Evolutionary conservation across 2,329 filamentous ascomycete genomes (phyloP), one percentile per base, ranked within the genome.

Genomic region (Cercospora sp.): DNA sequence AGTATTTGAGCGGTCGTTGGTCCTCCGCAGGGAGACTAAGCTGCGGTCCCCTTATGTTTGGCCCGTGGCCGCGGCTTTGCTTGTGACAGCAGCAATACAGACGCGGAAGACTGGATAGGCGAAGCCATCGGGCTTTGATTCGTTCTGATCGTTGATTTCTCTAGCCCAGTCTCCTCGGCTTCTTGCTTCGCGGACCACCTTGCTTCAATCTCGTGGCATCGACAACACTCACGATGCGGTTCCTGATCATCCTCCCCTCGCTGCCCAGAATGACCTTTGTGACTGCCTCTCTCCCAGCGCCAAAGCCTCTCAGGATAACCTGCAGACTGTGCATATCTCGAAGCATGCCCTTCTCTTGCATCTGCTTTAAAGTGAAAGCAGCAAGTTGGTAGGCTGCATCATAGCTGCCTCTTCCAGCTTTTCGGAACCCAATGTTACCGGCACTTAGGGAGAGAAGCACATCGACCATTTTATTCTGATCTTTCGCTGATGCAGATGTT

Each of bases 171-270:
- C 95, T 90, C 81, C 94, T 94, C 45, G 89, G 90, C 79, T 90
- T 92, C 80, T 87, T 87, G 83, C 93, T 94, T 81, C 94, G 91
- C 45, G 91, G 92, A 77, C 95, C 96, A 81, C 94, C 95, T 84
- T 98, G 97, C 85, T 99, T 99, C 80, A 98, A 81, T 76, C 91
- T 91, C 65, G 94, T 98, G 48, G 88, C 86, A 82, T 99, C 95
- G 33, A 91, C 89, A 69, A 99, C 91, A 74, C 89, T 89, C 51
- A 88, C 84, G 72, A 99, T 91, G 82, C 91, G 89, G 33, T 86
- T 83, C 73, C 93, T 87, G 72, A 98, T 81, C 74, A 88, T 79
- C 77, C 87, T 89, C 66, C 95, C 95, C 79, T 99, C 94, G 23
- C 85, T 89, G 39, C 94, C 94, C 80, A 99, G 82, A 67, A 99